Percentiles rank a stretch among this genome's conserved stretches.
Evolutionary conservation across 768 basidiomycete species (phyloP).

Genomic region (Tricholoma sp.): DNA sequence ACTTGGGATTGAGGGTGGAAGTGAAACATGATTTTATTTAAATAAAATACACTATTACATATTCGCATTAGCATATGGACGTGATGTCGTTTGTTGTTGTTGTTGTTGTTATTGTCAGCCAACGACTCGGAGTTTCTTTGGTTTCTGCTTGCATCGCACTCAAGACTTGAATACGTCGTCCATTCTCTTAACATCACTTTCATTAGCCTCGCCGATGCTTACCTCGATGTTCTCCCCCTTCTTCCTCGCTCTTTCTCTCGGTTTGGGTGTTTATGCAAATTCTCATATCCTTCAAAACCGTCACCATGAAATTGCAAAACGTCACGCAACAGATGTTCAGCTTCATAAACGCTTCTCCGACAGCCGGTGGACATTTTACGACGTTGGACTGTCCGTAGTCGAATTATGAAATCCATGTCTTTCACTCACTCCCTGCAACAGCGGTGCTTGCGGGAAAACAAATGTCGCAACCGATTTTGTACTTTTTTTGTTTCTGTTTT

Average conservation of each 20-base stretch:
- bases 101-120: background rate
- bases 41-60: too few relatives aligned
- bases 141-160: background rate
- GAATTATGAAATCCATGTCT: background rate
- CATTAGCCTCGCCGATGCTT: conserved; percentile 4
- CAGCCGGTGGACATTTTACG: conserved; percentile 26
- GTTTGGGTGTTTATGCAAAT: conserved; percentile 27
- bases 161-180: background rate
- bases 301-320: conserved; percentile 21
- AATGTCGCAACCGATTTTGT: conserved; percentile 25
- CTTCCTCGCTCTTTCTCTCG: conserved; percentile 16
- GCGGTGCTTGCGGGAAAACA: conserved; percentile 26
- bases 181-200: conserved; percentile 12
- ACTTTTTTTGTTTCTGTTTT: background rate
- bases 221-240: conserved; percentile 9
- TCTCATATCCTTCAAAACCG: conserved; percentile 19
- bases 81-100: too few relatives aligned
- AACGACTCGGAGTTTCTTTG: too few relatives aligned
- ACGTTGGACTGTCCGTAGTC: conserved; percentile 23
- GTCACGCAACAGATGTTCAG: conserved; percentile 18
- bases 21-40: too few relatives aligned
- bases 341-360: conserved; percentile 19
- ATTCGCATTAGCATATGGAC: too few relatives aligned
- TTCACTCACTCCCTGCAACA: conserved; percentile 4
- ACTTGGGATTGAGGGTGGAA: conserved; percentile 10